These are phyloP conservation scores for Geranomyces michiganensis DNA, from an alignment of 192 early-diverging fungal genomes.

Conservation along the genomic window DNA sequence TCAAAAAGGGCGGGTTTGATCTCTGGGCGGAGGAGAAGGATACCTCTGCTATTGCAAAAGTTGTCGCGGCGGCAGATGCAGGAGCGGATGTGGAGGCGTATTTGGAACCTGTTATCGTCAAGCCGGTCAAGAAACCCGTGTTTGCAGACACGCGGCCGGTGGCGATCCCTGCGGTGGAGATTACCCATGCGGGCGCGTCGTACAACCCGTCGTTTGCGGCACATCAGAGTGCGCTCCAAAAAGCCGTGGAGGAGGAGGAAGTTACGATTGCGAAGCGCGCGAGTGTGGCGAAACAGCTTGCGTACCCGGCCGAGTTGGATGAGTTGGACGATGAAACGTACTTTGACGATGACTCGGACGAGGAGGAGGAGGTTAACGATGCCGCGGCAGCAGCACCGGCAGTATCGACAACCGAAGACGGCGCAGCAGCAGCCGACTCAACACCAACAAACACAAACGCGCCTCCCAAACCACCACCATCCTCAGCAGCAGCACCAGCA, in stretches of 20 bases:
- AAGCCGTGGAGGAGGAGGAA: slow-evolving; percentile 52
- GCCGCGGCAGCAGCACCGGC: neutral
- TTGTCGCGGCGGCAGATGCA: slow-evolving; percentile 11
- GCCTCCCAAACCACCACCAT: slow-evolving; percentile 7
- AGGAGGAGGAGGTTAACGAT: slow-evolving; percentile 27
- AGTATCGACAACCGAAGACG: neutral
- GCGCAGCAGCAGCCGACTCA: neutral
- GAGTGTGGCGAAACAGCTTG: slow-evolving; percentile 38
- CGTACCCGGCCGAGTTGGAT: slow-evolving; percentile 55
- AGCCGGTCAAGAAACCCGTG: slow-evolving; percentile 55
- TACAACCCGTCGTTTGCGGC: slow-evolving; percentile 85
- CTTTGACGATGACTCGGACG: slow-evolving; percentile 41
- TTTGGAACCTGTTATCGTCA: slow-evolving; percentile 45
- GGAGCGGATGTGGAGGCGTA: slow-evolving; percentile 43
- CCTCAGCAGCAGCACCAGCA: neutral
- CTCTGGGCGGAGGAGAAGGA: slow-evolving; percentile 54
- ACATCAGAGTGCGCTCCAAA: slow-evolving; percentile 65
- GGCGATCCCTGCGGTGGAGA: slow-evolving; percentile 66
- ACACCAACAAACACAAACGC: neutral
- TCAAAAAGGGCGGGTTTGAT: slow-evolving; percentile 58
- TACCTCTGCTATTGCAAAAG: neutral
- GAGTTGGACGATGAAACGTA: slow-evolving; percentile 51
- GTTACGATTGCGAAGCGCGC: slow-evolving; percentile 37
- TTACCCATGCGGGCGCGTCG: slow-evolving; percentile 83
- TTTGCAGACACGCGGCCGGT: slow-evolving; percentile 39